Conservation (phyloP, 306 rosid genomes). For the Vigna nakashimae region DNA sequence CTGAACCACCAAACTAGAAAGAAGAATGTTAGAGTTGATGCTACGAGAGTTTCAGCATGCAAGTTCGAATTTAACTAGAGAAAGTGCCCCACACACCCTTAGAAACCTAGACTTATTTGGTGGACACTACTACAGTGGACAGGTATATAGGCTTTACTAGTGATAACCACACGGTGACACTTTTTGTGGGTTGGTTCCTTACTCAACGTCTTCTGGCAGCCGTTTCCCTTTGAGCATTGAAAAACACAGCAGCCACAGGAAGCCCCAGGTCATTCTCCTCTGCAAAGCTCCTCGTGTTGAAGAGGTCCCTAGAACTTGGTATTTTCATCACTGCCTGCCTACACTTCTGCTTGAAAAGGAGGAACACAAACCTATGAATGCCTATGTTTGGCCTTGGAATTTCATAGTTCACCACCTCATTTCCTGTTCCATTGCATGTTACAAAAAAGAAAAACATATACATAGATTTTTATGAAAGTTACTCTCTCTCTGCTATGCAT, state of each 20-base stretch:
- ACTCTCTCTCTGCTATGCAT: not conserved
- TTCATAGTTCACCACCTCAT: conserved; percentile 74
- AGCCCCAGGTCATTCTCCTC: conserved; percentile 65
- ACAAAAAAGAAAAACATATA: too few species aligned
- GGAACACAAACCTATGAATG: conserved; percentile 87
- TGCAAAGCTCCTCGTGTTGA: conserved; percentile 65
- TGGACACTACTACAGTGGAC: not conserved
- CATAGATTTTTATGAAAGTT: not conserved
- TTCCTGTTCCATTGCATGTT: conserved; percentile 53
- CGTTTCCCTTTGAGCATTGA: conserved; percentile 92
- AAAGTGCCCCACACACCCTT: not conserved
- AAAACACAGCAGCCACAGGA: conserved; percentile 92
- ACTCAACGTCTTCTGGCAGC: conserved; percentile 78
- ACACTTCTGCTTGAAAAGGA: conserved; percentile 75
- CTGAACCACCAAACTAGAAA: not conserved
- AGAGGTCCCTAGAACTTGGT: conserved; percentile 68
- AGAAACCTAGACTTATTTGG: conserved; percentile 9
- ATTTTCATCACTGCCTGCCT: conserved; percentile 54
- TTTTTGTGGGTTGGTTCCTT: not conserved
- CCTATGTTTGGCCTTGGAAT: conserved; percentile 86
- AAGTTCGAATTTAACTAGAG: not conserved
- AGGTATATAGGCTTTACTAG: not conserved
- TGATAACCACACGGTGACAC: not conserved
- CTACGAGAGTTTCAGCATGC: not conserved
- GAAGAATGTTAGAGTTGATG: conserved; percentile 1